Evolutionary conservation across 768 basidiomycete genomes (phyloP), one percentile per base, ranked within the genome.

Genomic region (Vishniacozyma victoriae): DNA sequence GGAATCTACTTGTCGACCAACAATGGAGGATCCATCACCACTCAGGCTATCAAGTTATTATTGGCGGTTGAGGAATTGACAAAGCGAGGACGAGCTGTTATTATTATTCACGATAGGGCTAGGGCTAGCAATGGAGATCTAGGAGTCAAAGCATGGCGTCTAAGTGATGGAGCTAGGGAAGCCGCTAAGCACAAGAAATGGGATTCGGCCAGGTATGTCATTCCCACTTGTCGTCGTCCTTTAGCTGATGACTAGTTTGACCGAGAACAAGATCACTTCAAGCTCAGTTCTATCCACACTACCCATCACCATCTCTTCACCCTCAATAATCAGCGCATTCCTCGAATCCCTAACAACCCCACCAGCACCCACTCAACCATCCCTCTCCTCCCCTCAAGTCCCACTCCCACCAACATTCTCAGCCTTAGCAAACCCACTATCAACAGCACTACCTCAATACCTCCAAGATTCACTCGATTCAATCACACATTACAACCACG

Each of bases 1-100:
- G 92, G 92, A 31, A 89, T 93, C 72, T 96, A 96, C 75, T 88
- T 93, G 66, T 86, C 86, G 36, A 88, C 84, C 22, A 81, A 82
- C 7, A 78, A 66, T 40, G 69, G 60, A 16, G 60, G 67, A 11
- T 69, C 54, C 54, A 53, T 64, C 15, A 65, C 68, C 14, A 52
- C 59, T 27, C 48, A 56, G 4, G 50, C 67, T 1, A 46, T 72
- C 29, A 68, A 72, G 9, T 51, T 70, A 4, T 42, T 72, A 43
- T 41, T 48, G 5, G 56, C 60, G 4, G 64, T 72, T 1, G 70
- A 72, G 54, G 60, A 60, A 46, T 47, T 54, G 16, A 41, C 51
- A 14, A 62, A 56, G 2, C 37, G 70, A 36, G 70, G 67, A 19
- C 62, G 61, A 44, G 66, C 68, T n/a, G 53, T 72, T 9, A 46